A percentile compares a stretch with the other conserved stretches of the same genome.
Evolutionary conservation across 1,284 basidiomycete genomes (phyloP).

Genomic region (Trichosporon coremiiforme): DNA sequence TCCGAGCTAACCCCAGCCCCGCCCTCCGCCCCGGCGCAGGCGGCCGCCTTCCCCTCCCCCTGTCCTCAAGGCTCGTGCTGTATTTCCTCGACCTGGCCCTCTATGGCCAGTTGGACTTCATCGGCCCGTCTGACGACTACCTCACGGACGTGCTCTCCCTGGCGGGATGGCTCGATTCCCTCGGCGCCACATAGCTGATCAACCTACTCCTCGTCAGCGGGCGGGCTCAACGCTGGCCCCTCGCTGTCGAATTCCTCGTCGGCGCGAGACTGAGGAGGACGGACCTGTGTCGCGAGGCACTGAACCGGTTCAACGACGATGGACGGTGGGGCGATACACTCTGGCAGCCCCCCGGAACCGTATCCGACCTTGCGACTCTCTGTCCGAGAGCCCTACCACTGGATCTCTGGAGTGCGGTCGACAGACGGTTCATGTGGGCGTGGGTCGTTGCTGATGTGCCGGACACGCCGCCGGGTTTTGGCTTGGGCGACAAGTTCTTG

Average conservation of each 20-base stretch:
- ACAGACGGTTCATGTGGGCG: not conserved
- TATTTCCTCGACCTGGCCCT: conserved; percentile 1
- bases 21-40: not conserved
- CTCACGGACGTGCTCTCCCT: not conserved
- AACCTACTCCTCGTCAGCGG: not conserved
- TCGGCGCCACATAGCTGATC: not conserved
- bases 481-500: not conserved
- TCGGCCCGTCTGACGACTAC: not conserved
- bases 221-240: not conserved
- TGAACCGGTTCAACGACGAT: conserved; percentile 8
- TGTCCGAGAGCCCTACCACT: not conserved
- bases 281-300: conserved; percentile 1
- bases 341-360: conserved; percentile 2
- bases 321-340: not conserved
- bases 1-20: not conserved
- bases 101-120: not conserved
- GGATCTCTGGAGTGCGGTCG: not conserved
- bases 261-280: not conserved
- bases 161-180: not conserved
- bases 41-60: not conserved
- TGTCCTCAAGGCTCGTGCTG: not conserved
- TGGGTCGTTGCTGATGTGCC: conserved; percentile 12
- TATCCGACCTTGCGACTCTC: not conserved
- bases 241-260: conserved; percentile 2
- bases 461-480: not conserved